Base-by-base conservation (phyloP, 768 basidiomycete species). In the Rubroboletus satanas region DNA sequence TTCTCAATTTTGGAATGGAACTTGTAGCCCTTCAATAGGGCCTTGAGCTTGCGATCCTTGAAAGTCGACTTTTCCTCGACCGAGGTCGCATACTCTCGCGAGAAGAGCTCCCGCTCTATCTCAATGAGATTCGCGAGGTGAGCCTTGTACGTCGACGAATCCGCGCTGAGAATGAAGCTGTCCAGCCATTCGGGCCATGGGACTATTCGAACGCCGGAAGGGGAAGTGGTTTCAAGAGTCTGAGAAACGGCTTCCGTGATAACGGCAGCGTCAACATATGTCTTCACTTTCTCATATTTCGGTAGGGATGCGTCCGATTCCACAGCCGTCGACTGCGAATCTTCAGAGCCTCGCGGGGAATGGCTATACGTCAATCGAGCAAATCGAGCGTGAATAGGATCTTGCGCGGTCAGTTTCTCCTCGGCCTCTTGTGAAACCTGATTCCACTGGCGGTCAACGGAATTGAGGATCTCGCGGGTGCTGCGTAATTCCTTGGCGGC, bases 271-370 rank as follows among this genome's bases (percentile, higher is more conserved):
- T 69, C 61, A 1, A 42, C 53, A 15, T 64, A 63, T 36, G 41
- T 37, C 39, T 63, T 66, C 12, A n/a, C 37, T 36, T 62, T 51
- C 17, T 61, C 59, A 12, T 45, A 57, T 47, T 67, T 69, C 12
- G 49, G 21, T 1, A 54, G 33, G 6, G 32, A 41, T 7, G 26
- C 36, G 49, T 65, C 63, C 41, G 62, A 37, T 21, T 59, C 62
- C 26, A 85, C 82, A 17, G 76, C 76, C 0, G 85, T 87, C 23
- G 64, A 64, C 50, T 83, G 79, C 1, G 87, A 88, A 65, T 87
- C 85, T 63, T 81, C 79, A n/a, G 87, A 88, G 45, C 81, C 84
- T 51, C 84, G 77, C 14, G 79, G 75, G 1, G 69, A 67, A n/a
- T 74, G 72, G 38, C 76, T 74, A 38, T 66, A 60, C 49, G 52